A percentile compares a stretch with the other conserved stretches of the same genome.
Conservation (phyloP, 495 filamentous ascomycete genomes). For the Parmelia sp. region DNA sequence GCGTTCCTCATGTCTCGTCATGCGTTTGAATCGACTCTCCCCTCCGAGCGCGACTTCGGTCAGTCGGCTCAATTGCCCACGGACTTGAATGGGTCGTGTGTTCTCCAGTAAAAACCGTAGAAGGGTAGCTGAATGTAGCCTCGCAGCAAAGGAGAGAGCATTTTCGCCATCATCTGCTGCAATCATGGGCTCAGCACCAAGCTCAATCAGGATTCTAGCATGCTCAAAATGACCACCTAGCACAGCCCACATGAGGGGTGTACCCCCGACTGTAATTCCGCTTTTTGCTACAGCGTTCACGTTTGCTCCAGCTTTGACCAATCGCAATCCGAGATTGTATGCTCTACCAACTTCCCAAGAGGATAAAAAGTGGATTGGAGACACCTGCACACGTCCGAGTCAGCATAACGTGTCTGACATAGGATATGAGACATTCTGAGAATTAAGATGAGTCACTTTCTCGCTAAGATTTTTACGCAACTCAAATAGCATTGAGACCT, state of each 20-base stretch:
- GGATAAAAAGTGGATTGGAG: conserved; percentile 27
- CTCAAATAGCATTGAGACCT: too few species aligned
- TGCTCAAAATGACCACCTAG: conserved; percentile 23
- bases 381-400: conserved; percentile 14
- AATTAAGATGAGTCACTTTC: too few species aligned
- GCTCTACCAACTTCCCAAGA: conserved; percentile 22
- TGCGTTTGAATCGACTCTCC: conserved; percentile 26
- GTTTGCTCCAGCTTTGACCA: conserved; percentile 29
- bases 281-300: conserved; percentile 27
- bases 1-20: conserved; percentile 21
- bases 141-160: conserved; percentile 25
- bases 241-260: conserved; percentile 29
- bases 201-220: conserved; percentile 22
- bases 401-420: too few species aligned
- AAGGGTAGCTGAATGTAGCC: conserved; percentile 20
- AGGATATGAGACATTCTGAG: too few species aligned
- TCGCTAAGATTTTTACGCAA: too few species aligned
- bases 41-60: conserved; percentile 21
- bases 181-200: conserved; percentile 24
- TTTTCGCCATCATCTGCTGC: conserved; percentile 18
- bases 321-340: conserved; percentile 18
- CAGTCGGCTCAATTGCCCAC: conserved; percentile 17
- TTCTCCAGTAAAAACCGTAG: conserved; percentile 25
- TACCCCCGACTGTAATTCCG: conserved; percentile 27
- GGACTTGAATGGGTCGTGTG: conserved; percentile 18